Conservation (phyloP, 2,329 filamentous ascomycete species). For the Malbranchea zuffiana region DNA sequence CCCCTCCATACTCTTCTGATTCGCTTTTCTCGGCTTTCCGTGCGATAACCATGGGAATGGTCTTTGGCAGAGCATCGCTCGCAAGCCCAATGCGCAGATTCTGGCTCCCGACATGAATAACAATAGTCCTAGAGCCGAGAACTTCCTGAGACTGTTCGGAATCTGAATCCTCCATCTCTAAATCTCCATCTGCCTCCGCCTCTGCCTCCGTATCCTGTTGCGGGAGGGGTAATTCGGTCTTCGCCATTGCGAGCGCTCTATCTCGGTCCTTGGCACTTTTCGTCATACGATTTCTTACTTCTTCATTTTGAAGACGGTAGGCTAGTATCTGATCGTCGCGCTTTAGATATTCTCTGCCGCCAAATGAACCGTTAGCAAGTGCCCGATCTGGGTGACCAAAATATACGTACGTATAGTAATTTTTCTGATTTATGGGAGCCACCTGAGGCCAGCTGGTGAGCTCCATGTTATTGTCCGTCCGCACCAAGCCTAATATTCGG, state of each 20-base stretch:
- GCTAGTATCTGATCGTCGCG: conserved; percentile 93
- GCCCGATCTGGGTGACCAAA: neutral
- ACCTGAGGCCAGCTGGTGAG: conserved; percentile 89
- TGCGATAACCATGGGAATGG: conserved; percentile 85
- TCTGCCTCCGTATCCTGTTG: no score
- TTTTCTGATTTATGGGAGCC: conserved; percentile 95
- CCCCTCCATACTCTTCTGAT: conserved; percentile 67
- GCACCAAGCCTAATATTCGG: conserved; percentile 60
- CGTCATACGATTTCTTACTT: conserved; percentile 69
- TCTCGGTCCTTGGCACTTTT: conserved; percentile 82
- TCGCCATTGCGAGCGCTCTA: conserved; percentile 66
- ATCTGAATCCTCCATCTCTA: conserved; percentile 48
- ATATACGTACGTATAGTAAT: conserved; percentile 75
- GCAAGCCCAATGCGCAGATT: conserved; percentile 89
- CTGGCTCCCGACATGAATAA: conserved; percentile 91
- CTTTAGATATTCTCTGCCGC: conserved; percentile 81
- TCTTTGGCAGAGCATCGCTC: conserved; percentile 91
- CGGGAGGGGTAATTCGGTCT: conserved; percentile 52
- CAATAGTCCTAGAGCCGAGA: conserved; percentile 80
- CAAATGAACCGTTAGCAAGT: conserved; percentile 1
- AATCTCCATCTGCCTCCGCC: conserved; percentile 36
- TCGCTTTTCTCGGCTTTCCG: conserved; percentile 68
- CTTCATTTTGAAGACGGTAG: conserved; percentile 76
- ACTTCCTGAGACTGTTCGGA: conserved; percentile 47
- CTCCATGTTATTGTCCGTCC: conserved; percentile 98